Evolutionary conservation across 352 stramenopile genomes (phyloP), one percentile per base, ranked within the genome.

Genomic region (Phytophthora sojae): DNA sequence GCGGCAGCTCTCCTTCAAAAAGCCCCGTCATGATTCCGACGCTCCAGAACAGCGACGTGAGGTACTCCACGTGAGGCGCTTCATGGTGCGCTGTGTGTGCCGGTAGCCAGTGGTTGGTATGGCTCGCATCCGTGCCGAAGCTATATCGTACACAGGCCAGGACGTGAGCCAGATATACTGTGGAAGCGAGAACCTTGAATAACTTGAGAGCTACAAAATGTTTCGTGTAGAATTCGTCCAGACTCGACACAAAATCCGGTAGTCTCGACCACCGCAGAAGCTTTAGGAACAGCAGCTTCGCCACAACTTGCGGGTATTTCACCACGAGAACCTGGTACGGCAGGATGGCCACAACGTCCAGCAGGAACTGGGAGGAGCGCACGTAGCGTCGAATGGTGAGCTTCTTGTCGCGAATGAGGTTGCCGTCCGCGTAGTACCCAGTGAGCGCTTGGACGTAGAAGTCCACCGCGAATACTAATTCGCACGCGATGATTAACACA

Each of bases 141-240:
- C 49, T 54, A n/a, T 54, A 54, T 7, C 49, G 19, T 9, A 54
- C 49, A n/a, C 49, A 54, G 2, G 49, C 49, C 11, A 54, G 49
- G 0, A 54, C 49, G 3, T 54, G 49, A 3, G 49, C 49, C 19
- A 54, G 49, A 21, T 54, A 54, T 11, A 54, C 8, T 0, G 49
- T 32, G 21, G 49, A 54, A 7, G 49, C 49, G 3, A 54, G 3
- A 3, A 54, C 49, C 8, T 54, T 54, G 21, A 32, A 6, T 6
- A 54, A 2, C 21, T 54, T 54, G 2, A 54, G 49, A 11, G 23
- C 49, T 32, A 54, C 49, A 17, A 54, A 32, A 54, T 54, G 21
- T n/a, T 32, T 54, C 23, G 49, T 32, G 49, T 54, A 54, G 21
- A 54, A 32, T 32, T 54, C 49, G 23, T 54, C 49, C 14, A 54